Percentiles rank a stretch among this genome's conserved stretches.
Conservation (phyloP, 2,329 filamentous ascomycete species). For the Pseudocercospora ulei region DNA sequence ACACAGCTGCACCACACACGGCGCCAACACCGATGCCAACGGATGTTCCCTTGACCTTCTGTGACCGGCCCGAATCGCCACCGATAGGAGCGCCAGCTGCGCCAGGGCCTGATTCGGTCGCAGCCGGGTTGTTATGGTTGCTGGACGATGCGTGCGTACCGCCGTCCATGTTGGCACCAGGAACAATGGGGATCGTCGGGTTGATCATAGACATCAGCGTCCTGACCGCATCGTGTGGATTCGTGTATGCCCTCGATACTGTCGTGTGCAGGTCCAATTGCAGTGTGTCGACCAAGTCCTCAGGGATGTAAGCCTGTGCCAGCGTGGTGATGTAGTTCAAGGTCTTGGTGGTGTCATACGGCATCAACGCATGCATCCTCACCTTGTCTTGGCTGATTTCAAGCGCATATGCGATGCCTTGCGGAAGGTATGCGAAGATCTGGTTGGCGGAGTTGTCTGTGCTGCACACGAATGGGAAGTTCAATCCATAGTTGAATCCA, state of each 20-base stretch:
- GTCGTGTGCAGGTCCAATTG: slow-evolving; percentile 60
- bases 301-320: slow-evolving; percentile 46
- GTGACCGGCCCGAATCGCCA: slow-evolving; percentile 44
- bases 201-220: slow-evolving; percentile 75
- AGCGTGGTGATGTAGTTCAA: slow-evolving; percentile 74
- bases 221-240: slow-evolving; percentile 54
- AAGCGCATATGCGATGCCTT: slow-evolving; percentile 59
- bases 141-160: slow-evolving; percentile 36
- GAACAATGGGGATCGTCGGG: slow-evolving; percentile 61
- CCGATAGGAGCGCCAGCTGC: slow-evolving; percentile 44
- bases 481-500: slow-evolving; percentile 69
- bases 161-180: slow-evolving; percentile 39
- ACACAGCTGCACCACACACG: slow-evolving; percentile 69
- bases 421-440: slow-evolving; percentile 69
- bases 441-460: slow-evolving; percentile 66
- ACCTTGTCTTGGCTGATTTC: slow-evolving; percentile 44
- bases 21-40: slow-evolving; percentile 65
- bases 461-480: slow-evolving; percentile 71
- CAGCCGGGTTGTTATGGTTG: slow-evolving; percentile 37
- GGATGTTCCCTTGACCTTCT: slow-evolving; percentile 54
- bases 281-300: slow-evolving; percentile 47
- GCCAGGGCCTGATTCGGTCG: slow-evolving; percentile 27
- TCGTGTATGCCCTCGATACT: slow-evolving; percentile 64
- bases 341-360: slow-evolving; percentile 59
- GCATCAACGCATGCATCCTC: slow-evolving; percentile 60